Base-by-base conservation (phyloP, 2,329 filamentous ascomycete species). In the Beauveria sp. region DNA sequence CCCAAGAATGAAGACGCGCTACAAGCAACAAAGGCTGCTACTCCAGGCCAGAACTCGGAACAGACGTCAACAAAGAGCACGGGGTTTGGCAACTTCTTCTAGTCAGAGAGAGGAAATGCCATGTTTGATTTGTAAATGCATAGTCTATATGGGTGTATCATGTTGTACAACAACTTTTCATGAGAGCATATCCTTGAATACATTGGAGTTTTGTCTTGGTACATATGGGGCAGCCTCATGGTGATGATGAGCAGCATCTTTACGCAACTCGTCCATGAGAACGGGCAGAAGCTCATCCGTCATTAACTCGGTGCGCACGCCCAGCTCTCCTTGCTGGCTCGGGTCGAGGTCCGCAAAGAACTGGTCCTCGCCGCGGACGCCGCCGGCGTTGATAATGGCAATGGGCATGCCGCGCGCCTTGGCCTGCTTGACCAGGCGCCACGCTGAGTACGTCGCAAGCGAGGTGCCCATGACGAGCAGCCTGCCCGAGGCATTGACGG, bases 391-490 rank as follows among this genome's bases (percentile, higher is more conserved):
- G 62, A 97, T 77, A 47, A 97, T 87, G 0, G 87, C 93, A 70
- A 98, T 89, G 18, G 91, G 87, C 85, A 96, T 93, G 1, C 86
- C 86, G 65, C 86, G 82, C 67, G 95, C 90, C 67, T 89, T 87
- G 34, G 93, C 95, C 63, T 87, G 80, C 76, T 92, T 93, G 1
- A 89, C 91, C 60, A 99, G 74, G 62, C 93, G 81, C 92, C 92
- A 99, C 0, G 95, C 95, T 12, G 92, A 96, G 73, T 96, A 98
- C 0, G 95, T 98, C 6, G 95, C 95, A 53, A 98, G 81, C 64
- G 91, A 96, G 42, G 91, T 97, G 4, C 93, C 95, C 18, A 98
- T 73, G 9, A 98, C 83, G 24, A 98, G 78, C 42, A 98, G 74
- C 63, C 85, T 84, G 6, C 86, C 86, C 1, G 91, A 89, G 30